These are phyloP conservation scores for Ustulina deusta DNA, from an alignment of 2,329 filamentous ascomycete genomes.

Conservation along the genomic window DNA sequence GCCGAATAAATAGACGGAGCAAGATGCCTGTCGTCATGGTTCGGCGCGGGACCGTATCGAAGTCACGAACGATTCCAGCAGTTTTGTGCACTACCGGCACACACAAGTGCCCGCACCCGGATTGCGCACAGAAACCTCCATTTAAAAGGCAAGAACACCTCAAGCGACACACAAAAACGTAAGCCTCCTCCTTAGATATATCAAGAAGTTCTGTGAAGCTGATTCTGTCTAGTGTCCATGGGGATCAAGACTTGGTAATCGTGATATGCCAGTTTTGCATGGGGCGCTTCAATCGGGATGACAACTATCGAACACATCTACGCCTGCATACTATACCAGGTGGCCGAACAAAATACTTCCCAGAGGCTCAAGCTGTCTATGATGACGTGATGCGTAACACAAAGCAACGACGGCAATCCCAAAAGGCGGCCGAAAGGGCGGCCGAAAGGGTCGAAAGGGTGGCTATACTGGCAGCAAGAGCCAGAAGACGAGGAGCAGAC, in stretches of 20 bases:
- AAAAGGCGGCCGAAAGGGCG: constrained; percentile 36
- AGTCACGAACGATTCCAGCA: not conserved
- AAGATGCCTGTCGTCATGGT: not conserved
- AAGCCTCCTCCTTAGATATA: constrained; percentile 30
- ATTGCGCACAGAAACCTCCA: constrained; percentile 55
- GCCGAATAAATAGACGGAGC: constrained; percentile 33
- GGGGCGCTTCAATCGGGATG: constrained; percentile 51
- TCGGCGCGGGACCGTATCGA: constrained; percentile 52
- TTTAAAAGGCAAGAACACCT: constrained; percentile 68
- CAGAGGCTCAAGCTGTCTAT: constrained; percentile 45
- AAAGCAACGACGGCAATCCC: constrained; percentile 43
- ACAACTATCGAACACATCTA: constrained; percentile 57
- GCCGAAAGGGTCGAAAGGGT: too few species aligned
- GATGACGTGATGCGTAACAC: constrained; percentile 44
- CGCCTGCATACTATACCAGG: constrained; percentile 52
- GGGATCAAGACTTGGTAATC: constrained; percentile 31
- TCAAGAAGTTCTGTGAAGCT: constrained; percentile 38
- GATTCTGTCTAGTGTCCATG: constrained; percentile 49
- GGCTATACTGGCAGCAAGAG: too few species aligned
- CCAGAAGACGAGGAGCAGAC: not conserved
- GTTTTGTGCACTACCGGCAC: not conserved
- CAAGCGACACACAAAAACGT: constrained; percentile 67
- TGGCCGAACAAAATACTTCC: constrained; percentile 50
- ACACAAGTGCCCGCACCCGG: not conserved
- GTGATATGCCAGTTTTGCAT: constrained; percentile 39